Evolutionary conservation across 257 asterid genomes (phyloP).

Genomic region (Knoxia roxburghii): DNA sequence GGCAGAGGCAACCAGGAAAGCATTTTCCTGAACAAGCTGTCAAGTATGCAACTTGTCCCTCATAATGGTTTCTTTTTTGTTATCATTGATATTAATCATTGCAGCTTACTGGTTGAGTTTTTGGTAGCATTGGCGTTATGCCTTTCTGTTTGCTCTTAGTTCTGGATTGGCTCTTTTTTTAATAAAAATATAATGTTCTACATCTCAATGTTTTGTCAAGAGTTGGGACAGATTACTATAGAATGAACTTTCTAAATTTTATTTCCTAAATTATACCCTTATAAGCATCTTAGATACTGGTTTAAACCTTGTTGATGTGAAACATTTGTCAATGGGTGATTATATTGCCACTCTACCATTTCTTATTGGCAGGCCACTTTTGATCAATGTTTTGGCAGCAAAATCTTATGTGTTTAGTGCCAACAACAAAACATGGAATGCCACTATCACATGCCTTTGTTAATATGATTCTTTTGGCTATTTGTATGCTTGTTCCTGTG

Average conservation of each 20-base stretch:
- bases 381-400: no score
- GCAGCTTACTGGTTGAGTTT: neutral
- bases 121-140: constrained; percentile 5
- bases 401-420: no score
- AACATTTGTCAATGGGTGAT: neutral
- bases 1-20: constrained; percentile 69
- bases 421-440: no score
- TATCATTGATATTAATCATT: neutral
- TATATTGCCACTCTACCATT: neutral
- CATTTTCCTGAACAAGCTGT: constrained; percentile 64
- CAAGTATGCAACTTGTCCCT: constrained; percentile 40
- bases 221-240: neutral
- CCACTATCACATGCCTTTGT: no score
- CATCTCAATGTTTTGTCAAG: neutral
- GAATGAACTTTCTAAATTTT: neutral
- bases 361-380: neutral
- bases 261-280: neutral
- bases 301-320: neutral
- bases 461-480: neutral
- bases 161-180: neutral
- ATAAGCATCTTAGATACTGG: neutral
- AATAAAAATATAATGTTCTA: neutral
- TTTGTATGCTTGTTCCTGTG: neutral
- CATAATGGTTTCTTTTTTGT: neutral
- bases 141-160: neutral